Percentiles rank a stretch among this genome's conserved stretches.
phyloP scores from a whole-genome alignment of 1,139 yeast species.

The Hanseniaspora uvarum region DNA sequence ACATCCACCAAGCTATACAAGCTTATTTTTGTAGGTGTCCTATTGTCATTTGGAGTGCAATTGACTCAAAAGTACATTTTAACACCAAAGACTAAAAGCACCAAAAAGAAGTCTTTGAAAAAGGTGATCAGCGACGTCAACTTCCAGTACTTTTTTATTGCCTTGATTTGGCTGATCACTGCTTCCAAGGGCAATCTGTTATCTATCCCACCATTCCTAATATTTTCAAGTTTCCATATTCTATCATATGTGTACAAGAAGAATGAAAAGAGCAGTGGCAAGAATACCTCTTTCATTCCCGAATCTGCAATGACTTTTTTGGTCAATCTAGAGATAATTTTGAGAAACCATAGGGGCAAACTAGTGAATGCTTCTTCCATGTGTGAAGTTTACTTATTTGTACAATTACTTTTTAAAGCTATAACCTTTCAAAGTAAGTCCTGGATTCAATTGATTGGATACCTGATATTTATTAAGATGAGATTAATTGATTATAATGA shows the following conservation, averaged over 20 bases:
- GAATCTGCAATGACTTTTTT: constrained; percentile 37
- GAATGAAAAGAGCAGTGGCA: constrained; percentile 37
- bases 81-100: constrained; percentile 23
- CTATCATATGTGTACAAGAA: constrained; percentile 40
- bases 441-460: constrained; percentile 48
- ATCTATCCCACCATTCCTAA: constrained; percentile 51
- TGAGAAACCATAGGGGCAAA: constrained; percentile 53
- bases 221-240: constrained; percentile 65
- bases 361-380: constrained; percentile 64
- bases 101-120: constrained; percentile 26
- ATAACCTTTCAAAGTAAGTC: constrained; percentile 57
- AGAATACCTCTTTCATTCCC: constrained; percentile 57
- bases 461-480: constrained; percentile 59
- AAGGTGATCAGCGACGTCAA: constrained; percentile 47
- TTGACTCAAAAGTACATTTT: constrained; percentile 43
- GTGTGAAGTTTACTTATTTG: constrained; percentile 51
- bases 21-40: constrained; percentile 51
- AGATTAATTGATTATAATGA: constrained; percentile 35
- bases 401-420: constrained; percentile 44
- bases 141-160: constrained; percentile 52
- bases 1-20: constrained; percentile 43
- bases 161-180: constrained; percentile 48
- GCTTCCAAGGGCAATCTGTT: constrained; percentile 30
- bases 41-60: constrained; percentile 69
- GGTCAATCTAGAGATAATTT: constrained; percentile 43